phyloP scores from a whole-genome alignment of 2,329 filamentous ascomycete species.

The Stachybotrys chartarum region DNA sequence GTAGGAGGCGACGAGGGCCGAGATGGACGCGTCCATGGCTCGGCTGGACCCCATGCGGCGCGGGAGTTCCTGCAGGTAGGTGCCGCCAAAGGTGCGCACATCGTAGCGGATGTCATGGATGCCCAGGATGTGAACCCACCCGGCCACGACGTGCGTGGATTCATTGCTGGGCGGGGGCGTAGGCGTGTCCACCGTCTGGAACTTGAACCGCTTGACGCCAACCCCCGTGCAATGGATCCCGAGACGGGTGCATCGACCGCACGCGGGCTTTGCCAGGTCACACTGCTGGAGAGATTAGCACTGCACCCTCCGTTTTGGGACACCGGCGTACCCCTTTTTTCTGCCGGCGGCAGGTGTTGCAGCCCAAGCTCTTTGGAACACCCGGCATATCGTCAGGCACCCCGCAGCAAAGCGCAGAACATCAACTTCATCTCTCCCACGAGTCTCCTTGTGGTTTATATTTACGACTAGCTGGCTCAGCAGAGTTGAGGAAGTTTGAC shows the following conservation, averaged over 20 bases:
- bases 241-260: constrained; percentile 11
- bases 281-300: background rate
- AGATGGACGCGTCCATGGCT: constrained; percentile 9
- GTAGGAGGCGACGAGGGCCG: constrained; percentile 10
- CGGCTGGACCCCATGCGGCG: constrained; percentile 8
- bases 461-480: too few relatives aligned
- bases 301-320: background rate
- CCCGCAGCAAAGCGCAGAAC: too few relatives aligned
- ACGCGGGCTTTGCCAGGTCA: constrained; percentile 4
- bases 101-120: constrained; percentile 13
- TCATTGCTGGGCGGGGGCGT: constrained; percentile 7
- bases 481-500: too few relatives aligned
- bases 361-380: constrained; percentile 2
- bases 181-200: constrained; percentile 1
- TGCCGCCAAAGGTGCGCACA: constrained; percentile 10
- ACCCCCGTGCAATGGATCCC: constrained; percentile 9
- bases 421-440: too few relatives aligned
- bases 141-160: constrained; percentile 5
- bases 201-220: constrained; percentile 13
- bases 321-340: constrained; percentile 8
- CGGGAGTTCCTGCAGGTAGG: constrained; percentile 8
- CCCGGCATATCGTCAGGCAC: background rate
- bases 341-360: constrained; percentile 10
- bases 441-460: too few relatives aligned
- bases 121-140: constrained; percentile 9